Conservation (phyloP, 306 rosid species). For the Citrullus colocynthis region DNA sequence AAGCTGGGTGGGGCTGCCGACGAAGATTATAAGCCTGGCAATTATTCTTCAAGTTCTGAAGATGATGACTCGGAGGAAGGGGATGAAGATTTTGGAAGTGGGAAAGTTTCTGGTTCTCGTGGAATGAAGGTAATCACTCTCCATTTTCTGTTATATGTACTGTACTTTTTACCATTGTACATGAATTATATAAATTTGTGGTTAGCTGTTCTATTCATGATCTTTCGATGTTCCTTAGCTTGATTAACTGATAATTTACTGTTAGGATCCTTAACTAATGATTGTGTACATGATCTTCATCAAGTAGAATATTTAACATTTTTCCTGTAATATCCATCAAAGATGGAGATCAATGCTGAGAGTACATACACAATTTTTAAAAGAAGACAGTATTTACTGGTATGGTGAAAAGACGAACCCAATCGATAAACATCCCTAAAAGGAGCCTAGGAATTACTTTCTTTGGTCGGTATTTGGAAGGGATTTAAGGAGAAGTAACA, state of each 20-base stretch:
- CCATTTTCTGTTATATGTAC: background rate
- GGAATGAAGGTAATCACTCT: slow-evolving; percentile 38
- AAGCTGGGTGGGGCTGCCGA: slow-evolving; percentile 22
- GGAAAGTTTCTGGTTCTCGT: slow-evolving; percentile 22
- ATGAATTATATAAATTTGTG: background rate
- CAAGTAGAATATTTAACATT: background rate
- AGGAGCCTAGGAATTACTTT: background rate
- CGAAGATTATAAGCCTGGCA: slow-evolving; percentile 53
- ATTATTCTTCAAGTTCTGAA: slow-evolving; percentile 27
- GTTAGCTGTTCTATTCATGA: background rate
- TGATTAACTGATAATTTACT: background rate
- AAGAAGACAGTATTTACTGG: background rate
- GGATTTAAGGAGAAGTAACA: background rate
- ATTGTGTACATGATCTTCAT: background rate
- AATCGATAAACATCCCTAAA: background rate
- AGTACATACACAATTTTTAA: too few species aligned
- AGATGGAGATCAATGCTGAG: background rate
- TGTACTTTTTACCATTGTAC: background rate
- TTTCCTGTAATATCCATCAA: background rate
- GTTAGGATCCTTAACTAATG: background rate
- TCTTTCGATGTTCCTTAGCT: background rate
- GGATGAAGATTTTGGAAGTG: slow-evolving; percentile 20
- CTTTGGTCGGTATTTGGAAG: background rate
- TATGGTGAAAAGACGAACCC: background rate
- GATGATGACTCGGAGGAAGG: slow-evolving; percentile 25